These are phyloP conservation scores for Daldinia eschscholtzii DNA, from an alignment of 2,329 filamentous ascomycete species.

Conservation along the genomic window DNA sequence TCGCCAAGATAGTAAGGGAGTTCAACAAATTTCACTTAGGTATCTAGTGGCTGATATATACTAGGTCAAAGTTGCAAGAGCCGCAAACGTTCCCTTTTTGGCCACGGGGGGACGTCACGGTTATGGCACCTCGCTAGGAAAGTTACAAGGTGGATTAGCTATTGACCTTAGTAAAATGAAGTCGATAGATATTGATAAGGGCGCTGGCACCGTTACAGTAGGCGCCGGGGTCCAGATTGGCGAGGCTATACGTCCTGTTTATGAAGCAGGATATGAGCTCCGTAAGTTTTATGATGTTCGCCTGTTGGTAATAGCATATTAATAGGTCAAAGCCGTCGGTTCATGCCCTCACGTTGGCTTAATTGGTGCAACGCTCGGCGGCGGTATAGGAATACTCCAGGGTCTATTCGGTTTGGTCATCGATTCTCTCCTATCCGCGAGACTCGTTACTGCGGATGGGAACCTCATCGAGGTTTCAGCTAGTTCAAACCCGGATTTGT, in stretches of 20 bases:
- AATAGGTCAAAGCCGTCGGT: constrained; percentile 25
- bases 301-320: not conserved
- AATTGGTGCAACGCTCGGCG: constrained; percentile 40
- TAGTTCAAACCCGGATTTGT: constrained; percentile 37
- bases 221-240: constrained; percentile 72
- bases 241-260: constrained; percentile 54
- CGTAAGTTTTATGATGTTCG: constrained; percentile 34
- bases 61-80: constrained; percentile 35
- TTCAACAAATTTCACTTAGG: too few species aligned
- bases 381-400: constrained; percentile 33
- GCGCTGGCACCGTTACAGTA: constrained; percentile 55
- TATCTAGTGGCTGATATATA: not conserved
- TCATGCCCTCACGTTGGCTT: constrained; percentile 24
- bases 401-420: constrained; percentile 41
- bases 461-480: constrained; percentile 34
- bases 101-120: constrained; percentile 41
- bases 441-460: constrained; percentile 38
- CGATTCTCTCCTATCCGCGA: constrained; percentile 38
- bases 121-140: constrained; percentile 27
- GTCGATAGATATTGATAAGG: constrained; percentile 41
- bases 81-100: constrained; percentile 35
- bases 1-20: constrained; percentile 25
- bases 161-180: constrained; percentile 49
- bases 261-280: constrained; percentile 38
- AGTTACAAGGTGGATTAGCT: constrained; percentile 33